These are phyloP conservation scores for Babesia bigemina DNA, from an alignment of 169 alveolate species.

Conservation along the genomic window DNA sequence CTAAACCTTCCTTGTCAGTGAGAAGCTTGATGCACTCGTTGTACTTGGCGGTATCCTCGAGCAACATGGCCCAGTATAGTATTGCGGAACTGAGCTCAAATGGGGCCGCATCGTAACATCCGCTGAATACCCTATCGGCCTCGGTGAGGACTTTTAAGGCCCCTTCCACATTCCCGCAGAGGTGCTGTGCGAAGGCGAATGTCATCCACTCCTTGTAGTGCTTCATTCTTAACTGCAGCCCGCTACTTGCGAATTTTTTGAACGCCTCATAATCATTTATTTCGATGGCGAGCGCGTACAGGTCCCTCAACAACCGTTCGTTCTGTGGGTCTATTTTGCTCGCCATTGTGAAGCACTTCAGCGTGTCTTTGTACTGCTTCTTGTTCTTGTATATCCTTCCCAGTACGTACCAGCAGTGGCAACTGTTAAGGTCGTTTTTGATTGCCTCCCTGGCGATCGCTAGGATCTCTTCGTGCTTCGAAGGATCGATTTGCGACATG, in stretches of 20 bases:
- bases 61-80: conserved; percentile 42
- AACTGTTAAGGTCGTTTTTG: conserved; percentile 40
- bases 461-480: conserved; percentile 29
- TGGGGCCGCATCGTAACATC: conserved; percentile 25
- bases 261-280: conserved; percentile 30
- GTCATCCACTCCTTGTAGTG: conserved; percentile 50
- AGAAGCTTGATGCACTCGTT: conserved; percentile 35
- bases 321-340: conserved; percentile 38
- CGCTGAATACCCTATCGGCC: conserved; percentile 24
- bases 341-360: conserved; percentile 63
- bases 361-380: conserved; percentile 41
- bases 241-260: conserved; percentile 14
- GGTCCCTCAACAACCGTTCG: conserved; percentile 47
- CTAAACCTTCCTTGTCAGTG: background rate
- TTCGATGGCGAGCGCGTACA: conserved; percentile 41
- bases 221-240: conserved; percentile 23
- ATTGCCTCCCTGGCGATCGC: conserved; percentile 53
- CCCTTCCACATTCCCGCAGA: conserved; percentile 38
- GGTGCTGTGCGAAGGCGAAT: conserved; percentile 55
- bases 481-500: conserved; percentile 18
- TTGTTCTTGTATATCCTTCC: conserved; percentile 46
- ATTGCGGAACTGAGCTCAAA: conserved; percentile 49
- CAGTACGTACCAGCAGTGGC: conserved; percentile 55
- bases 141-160: conserved; percentile 24
- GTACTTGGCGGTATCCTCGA: conserved; percentile 40